Evolutionary conservation across 1,284 basidiomycete species (phyloP).

Genomic region (Clitocybe nebularis): DNA sequence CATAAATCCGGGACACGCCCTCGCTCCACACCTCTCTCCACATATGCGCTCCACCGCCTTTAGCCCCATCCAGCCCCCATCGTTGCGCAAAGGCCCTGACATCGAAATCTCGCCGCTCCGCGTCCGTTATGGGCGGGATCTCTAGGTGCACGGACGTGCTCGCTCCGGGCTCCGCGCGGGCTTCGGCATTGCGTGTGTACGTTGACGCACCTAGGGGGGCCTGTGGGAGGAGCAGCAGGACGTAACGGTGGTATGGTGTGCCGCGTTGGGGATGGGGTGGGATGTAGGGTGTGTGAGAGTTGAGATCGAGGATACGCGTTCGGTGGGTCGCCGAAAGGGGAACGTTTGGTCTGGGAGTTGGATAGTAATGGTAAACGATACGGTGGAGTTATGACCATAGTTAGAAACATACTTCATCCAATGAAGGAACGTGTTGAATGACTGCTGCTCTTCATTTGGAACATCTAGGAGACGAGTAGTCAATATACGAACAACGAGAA

Average conservation of each 20-base stretch:
- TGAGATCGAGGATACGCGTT: conserved; percentile 35
- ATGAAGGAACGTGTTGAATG: conserved; percentile 78
- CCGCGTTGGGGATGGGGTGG: conserved; percentile 87
- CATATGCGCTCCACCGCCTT: conserved; percentile 77
- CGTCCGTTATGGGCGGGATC: conserved; percentile 33
- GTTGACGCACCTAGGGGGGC: conserved; percentile 28
- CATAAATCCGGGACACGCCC: conserved; percentile 64
- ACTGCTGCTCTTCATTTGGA: conserved; percentile 62
- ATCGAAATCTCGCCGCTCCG: conserved; percentile 56
- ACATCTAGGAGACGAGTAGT: conserved; percentile 49
- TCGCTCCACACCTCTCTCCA: conserved; percentile 79
- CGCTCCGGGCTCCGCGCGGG: conserved; percentile 23
- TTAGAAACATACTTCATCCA: conserved; percentile 71
- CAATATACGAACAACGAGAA: conserved; percentile 6
- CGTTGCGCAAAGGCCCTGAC: conserved; percentile 57
- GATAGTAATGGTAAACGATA: conserved; percentile 5
- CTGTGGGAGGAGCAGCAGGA: conserved; percentile 75
- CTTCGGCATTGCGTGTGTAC: conserved; percentile 29
- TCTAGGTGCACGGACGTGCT: conserved; percentile 38
- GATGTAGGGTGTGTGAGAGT: conserved; percentile 66
- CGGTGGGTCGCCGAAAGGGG: conserved; percentile 61
- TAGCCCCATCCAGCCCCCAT: conserved; percentile 49
- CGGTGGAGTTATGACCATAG: background rate
- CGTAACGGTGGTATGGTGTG: conserved; percentile 85
- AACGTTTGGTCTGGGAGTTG: conserved; percentile 68